phyloP scores from a whole-genome alignment of 371 early-diverging fungal species.

The Choanephora cucurbitarum region DNA sequence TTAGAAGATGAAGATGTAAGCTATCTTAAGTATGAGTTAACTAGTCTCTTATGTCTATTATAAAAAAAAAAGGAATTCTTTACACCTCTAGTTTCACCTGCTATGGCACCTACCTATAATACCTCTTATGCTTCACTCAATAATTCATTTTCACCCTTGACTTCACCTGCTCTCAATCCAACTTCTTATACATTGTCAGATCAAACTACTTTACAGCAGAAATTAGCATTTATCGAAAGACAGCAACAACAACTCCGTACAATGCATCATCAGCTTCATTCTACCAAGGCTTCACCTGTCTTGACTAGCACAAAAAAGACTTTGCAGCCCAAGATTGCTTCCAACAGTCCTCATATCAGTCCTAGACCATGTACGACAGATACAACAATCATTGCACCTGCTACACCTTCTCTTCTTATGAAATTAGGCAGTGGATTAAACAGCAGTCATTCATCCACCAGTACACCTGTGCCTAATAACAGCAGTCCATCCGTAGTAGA shows the following conservation, averaged over 20 bases:
- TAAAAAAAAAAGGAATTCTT: conserved; percentile 52
- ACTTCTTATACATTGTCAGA: conserved; percentile 25
- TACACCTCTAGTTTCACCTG: conserved; percentile 74
- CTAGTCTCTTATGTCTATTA: neutral
- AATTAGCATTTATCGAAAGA: conserved; percentile 47
- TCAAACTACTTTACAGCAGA: conserved; percentile 33
- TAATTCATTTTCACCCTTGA: conserved; percentile 62
- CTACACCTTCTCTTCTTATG: conserved; percentile 70
- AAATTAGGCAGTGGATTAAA: conserved; percentile 58
- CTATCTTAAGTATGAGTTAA: neutral
- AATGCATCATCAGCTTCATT: conserved; percentile 28
- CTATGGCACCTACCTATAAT: conserved; percentile 66
- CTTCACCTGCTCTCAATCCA: conserved; percentile 71
- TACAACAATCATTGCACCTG: conserved; percentile 34
- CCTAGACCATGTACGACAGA: conserved; percentile 10
- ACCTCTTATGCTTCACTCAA: conserved; percentile 34
- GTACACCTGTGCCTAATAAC: conserved; percentile 3
- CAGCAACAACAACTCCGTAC: conserved; percentile 53
- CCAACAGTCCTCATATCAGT: conserved; percentile 23
- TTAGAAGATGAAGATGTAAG: conserved; percentile 49
- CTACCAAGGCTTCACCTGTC: neutral
- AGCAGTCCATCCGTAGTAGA: conserved; percentile 29
- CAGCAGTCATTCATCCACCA: conserved; percentile 15
- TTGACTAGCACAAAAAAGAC: conserved; percentile 13
- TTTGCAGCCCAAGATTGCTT: conserved; percentile 16